These are phyloP conservation scores for Rhizoctonia solani DNA, from an alignment of 1,284 basidiomycete species.

Conservation along the genomic window DNA sequence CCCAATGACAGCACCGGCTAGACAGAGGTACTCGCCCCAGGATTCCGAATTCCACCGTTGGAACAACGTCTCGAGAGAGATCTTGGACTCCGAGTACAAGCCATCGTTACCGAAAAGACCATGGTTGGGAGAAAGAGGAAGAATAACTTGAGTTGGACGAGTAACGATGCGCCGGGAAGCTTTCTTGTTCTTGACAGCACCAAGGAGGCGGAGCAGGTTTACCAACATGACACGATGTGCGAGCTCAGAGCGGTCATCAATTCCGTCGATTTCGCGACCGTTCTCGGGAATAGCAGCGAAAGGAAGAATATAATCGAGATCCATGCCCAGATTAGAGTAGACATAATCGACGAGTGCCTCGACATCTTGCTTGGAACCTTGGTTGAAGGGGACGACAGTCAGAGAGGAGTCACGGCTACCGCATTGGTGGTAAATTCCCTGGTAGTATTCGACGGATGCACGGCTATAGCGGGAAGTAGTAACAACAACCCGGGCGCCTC, in stretches of 20 bases:
- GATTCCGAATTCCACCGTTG: slow-evolving; percentile 98
- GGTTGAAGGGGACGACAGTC: slow-evolving; percentile 98
- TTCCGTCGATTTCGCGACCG: slow-evolving; percentile 93
- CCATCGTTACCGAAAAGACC: slow-evolving; percentile 98
- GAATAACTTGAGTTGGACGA: slow-evolving; percentile 95
- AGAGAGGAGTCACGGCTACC: slow-evolving; percentile 94
- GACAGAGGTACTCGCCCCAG: slow-evolving; percentile 98
- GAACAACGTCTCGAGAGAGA: slow-evolving; percentile 96
- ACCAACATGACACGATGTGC: slow-evolving; percentile 97
- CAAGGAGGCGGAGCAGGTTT: slow-evolving; percentile 92
- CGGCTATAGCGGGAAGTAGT: slow-evolving; percentile 96
- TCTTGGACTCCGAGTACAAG: slow-evolving; percentile 97
- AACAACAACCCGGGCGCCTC: slow-evolving; percentile 94
- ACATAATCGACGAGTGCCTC: slow-evolving; percentile 98
- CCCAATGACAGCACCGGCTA: slow-evolving; percentile 98
- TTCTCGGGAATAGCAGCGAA: slow-evolving; percentile 99
- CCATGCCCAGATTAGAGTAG: slow-evolving; percentile 90
- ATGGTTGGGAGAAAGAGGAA: slow-evolving; percentile 97
- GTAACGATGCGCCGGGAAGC: slow-evolving; percentile 95
- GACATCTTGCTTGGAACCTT: slow-evolving; percentile 96
- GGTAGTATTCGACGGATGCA: slow-evolving; percentile 96
- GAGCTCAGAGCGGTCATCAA: slow-evolving; percentile 97
- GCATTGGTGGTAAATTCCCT: slow-evolving; percentile 94
- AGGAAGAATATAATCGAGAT: slow-evolving; percentile 97
- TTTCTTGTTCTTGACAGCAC: slow-evolving; percentile 97